phyloP scores from a whole-genome alignment of 2,329 filamentous ascomycete species.

The Aspergillus sp. region DNA sequence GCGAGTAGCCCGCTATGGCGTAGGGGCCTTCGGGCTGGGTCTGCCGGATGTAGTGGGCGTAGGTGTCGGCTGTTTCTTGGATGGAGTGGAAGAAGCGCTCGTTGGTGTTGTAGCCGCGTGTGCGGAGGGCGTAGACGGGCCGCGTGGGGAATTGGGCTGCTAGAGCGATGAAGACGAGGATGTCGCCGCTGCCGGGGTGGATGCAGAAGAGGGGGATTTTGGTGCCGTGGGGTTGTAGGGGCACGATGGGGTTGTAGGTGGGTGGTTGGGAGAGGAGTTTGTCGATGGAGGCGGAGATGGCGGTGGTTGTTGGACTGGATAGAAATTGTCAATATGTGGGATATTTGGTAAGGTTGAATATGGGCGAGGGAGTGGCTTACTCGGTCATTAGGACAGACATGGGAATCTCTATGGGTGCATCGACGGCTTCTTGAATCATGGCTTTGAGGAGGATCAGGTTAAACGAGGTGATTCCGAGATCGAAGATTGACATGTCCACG shows the following conservation, averaged over 20 bases:
- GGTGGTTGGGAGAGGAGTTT: background rate
- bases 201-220: conserved; percentile 34
- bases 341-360: too few species aligned
- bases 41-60: conserved; percentile 40
- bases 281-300: background rate
- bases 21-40: conserved; percentile 53
- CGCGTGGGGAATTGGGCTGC: conserved; percentile 31
- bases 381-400: background rate
- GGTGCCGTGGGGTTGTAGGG: conserved; percentile 25
- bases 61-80: conserved; percentile 41
- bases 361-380: background rate
- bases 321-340: too few species aligned
- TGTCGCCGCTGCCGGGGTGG: conserved; percentile 39
- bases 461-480: background rate
- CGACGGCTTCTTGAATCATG: conserved; percentile 1
- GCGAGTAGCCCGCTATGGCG: conserved; percentile 52
- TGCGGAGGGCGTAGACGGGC: conserved; percentile 51
- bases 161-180: conserved; percentile 39
- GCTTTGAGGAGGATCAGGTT: background rate
- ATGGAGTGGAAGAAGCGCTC: conserved; percentile 40
- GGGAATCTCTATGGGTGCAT: background rate
- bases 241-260: conserved; percentile 25
- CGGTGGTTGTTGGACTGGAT: background rate
- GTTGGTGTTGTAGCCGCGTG: conserved; percentile 32
- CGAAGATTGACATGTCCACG: conserved; percentile 6